Evolutionary conservation across 176 grass and related monocot genomes (phyloP).

Genomic region (Aegilops umbellulata): DNA sequence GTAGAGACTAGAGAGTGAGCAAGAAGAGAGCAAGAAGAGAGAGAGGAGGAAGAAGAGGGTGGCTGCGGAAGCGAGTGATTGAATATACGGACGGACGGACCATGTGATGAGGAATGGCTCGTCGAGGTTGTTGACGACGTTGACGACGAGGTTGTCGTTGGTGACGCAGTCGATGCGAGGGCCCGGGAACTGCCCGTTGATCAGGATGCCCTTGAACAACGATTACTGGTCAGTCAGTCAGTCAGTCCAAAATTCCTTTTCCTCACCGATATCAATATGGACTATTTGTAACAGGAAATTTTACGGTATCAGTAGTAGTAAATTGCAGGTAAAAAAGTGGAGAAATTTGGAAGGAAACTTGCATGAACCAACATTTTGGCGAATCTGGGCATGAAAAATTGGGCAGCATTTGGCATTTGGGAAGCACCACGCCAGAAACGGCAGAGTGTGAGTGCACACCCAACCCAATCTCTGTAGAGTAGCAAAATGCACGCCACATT

Average conservation of each 20-base stretch:
- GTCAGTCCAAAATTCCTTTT: neutral
- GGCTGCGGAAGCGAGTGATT: neutral
- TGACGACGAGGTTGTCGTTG: constrained; percentile 89
- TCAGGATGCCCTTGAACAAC: constrained; percentile 63
- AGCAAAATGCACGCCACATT: neutral
- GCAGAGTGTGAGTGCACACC: neutral
- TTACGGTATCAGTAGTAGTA: neutral
- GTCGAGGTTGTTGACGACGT: constrained; percentile 74
- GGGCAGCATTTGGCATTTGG: neutral
- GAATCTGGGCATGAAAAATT: neutral
- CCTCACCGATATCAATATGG: neutral
- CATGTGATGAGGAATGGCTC: constrained; percentile 93
- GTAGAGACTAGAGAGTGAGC: neutral
- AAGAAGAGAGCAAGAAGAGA: neutral
- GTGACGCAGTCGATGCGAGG: constrained; percentile 81
- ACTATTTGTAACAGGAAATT: neutral
- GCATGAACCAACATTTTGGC: neutral
- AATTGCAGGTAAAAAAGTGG: neutral
- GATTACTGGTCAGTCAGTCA: neutral
- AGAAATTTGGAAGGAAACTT: neutral
- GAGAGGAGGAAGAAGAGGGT: neutral
- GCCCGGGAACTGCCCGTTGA: constrained; percentile 90
- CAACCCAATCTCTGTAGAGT: neutral
- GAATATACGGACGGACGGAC: constrained; percentile 24
- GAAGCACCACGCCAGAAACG: neutral